phyloP scores from a whole-genome alignment of 1,284 basidiomycete genomes.

The Athelia psychrophila region DNA sequence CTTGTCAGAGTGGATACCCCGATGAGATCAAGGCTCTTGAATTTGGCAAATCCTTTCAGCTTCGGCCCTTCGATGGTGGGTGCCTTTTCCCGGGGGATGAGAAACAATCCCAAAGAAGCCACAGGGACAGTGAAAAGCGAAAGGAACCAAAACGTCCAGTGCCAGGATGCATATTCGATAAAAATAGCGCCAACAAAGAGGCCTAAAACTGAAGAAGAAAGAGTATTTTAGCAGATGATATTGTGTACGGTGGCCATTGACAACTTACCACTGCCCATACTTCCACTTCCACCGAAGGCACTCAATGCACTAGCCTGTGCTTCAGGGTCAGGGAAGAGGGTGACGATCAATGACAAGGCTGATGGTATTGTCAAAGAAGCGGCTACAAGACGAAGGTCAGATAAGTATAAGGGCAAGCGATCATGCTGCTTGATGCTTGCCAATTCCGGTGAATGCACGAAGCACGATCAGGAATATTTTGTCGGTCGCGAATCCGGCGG shows the following conservation, averaged over 20 bases:
- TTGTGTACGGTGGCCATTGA: not conserved
- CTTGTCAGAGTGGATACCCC: slow-evolving; percentile 41
- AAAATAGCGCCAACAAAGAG: slow-evolving; percentile 42
- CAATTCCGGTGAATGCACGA: slow-evolving; percentile 30
- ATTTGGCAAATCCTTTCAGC: slow-evolving; percentile 7
- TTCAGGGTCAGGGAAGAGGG: slow-evolving; percentile 31
- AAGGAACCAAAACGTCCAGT: slow-evolving; percentile 33
- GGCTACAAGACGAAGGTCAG: slow-evolving; percentile 9
- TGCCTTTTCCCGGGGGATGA: slow-evolving; percentile 22
- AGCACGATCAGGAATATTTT: slow-evolving; percentile 30
- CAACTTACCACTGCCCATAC: slow-evolving; percentile 32
- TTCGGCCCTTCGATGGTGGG: not conserved
- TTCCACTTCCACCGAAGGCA: slow-evolving; percentile 30
- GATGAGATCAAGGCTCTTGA: slow-evolving; percentile 35
- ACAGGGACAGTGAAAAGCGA: slow-evolving; percentile 29
- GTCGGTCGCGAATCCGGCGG: slow-evolving; percentile 25
- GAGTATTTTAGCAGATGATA: not conserved
- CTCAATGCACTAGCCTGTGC: slow-evolving; percentile 34
- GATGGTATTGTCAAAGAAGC: slow-evolving; percentile 33
- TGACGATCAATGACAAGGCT: slow-evolving; percentile 33
- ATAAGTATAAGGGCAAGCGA: slow-evolving; percentile 2
- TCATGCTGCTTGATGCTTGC: slow-evolving; percentile 9
- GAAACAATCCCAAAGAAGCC: slow-evolving; percentile 21
- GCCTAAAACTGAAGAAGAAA: slow-evolving; percentile 30
- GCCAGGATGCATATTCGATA: slow-evolving; percentile 30